phyloP scores from a whole-genome alignment of 2,329 filamentous ascomycete species.

The Xylaria polymorpha region DNA sequence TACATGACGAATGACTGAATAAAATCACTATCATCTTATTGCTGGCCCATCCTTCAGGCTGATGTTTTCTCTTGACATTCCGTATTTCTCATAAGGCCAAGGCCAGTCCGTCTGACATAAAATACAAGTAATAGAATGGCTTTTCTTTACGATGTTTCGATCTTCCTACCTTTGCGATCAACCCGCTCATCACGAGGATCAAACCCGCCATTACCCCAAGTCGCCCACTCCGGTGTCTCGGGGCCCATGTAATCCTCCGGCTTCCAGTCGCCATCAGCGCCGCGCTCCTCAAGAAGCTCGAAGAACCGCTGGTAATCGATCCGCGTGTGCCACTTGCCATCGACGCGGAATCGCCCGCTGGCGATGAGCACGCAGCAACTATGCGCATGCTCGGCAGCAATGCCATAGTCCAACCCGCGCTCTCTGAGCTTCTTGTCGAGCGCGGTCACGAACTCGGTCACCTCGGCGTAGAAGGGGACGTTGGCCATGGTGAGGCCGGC shows the following conservation, averaged over 20 bases:
- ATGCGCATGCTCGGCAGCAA: conserved; percentile 94
- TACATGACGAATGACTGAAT: conserved; percentile 40
- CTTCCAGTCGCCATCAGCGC: conserved; percentile 74
- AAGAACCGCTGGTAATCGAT: conserved; percentile 95
- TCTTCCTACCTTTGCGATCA: conserved; percentile 82
- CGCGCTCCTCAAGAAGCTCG: conserved; percentile 77
- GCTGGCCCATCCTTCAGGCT: too few species aligned
- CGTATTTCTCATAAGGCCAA: not conserved
- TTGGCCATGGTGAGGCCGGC: conserved; percentile 97
- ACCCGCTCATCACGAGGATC: conserved; percentile 90
- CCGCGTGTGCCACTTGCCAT: conserved; percentile 87
- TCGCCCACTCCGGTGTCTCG: conserved; percentile 91
- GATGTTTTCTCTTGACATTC: not conserved
- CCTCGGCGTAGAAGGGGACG: conserved; percentile 94
- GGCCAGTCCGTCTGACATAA: conserved; percentile 2
- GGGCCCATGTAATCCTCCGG: conserved; percentile 92
- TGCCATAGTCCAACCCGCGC: conserved; percentile 84
- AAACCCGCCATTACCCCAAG: conserved; percentile 94
- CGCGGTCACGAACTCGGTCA: conserved; percentile 82
- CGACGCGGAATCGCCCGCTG: conserved; percentile 79
- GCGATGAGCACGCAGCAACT: conserved; percentile 92
- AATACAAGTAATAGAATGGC: conserved; percentile 21
- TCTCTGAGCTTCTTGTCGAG: conserved; percentile 75
- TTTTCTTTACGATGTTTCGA: conserved; percentile 52
- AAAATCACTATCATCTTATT: conserved; percentile 25